Base-by-base conservation (phyloP, 768 basidiomycete genomes). In the Termitomyces sp. region DNA sequence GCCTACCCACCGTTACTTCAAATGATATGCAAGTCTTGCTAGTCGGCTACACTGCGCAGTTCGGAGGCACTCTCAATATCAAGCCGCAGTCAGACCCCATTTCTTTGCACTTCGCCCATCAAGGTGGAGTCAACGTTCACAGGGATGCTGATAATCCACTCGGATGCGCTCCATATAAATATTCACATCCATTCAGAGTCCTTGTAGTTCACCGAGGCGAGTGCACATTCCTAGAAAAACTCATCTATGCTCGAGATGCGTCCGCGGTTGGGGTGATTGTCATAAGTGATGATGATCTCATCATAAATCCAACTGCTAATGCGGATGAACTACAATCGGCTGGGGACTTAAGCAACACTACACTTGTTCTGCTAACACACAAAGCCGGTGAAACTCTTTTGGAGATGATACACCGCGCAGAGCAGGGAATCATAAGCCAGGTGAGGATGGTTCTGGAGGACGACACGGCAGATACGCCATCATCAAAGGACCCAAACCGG, bases 161-260 rank as follows among this genome's bases (percentile, higher is more conserved):
- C 14, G 92, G 91, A 6, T 93, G 91, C 65, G 49, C 59, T 6
- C 77, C 81, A 6, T 91, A 85, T 69, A 65, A 70, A 1, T 66
- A 77, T 40, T 53, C 68, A 4, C 80, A 85, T 61, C 70, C 73
- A 12, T 77, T 80, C 49, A 80, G 77, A 44, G 77, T 83, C 5
- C 68, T 94, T 24, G 67, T 97, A 16, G 76, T 89, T 16, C 77
- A 77, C 45, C 82, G 96, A 30, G 96, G 96, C 6, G 82, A 78
- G 5, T 98, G 96, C 70, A 88, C 93, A 9, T 98, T 98, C 72
- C 71, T 92, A 14, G 82, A 91, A 62, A 99, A 99, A 73, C 77
- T 95, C 16, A 51, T 84, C 13, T 61, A 78, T 46, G 94, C 94
- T 5, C 79, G 80, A 18, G 72, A 77, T 9, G 89, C 86, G 1